Evolutionary conservation across 192 early-diverging fungal species (phyloP), one percentile per base, ranked within the genome.

Genomic region (Coemansia sp.): DNA sequence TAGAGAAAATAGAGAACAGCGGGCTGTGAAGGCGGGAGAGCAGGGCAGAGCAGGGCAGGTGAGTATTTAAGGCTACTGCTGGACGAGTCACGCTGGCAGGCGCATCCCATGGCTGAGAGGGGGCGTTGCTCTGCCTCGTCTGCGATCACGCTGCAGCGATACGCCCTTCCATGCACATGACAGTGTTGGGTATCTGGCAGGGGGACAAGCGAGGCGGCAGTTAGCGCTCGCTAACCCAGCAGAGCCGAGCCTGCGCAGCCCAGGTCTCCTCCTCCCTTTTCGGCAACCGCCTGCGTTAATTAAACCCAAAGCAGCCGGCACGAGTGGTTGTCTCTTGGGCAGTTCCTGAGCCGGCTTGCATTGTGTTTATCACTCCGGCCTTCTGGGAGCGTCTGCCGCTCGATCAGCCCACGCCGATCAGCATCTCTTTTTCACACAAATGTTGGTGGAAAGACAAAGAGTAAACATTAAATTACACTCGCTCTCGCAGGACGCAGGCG

Each of bases 101-200:
- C 22, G 46, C 24, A 50, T 24, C 46, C 46, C 46, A 50, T 50
- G 46, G 46, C 46, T 27, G 26, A 14, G 46, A 46, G 43, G 43
- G 17, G 22, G 46, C 43, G 43, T 22, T 21, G 19, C 11, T 46
- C 19, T 46, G 43, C 19, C 43, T 46, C 19, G 43, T 46, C 43
- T 46, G 43, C 43, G 46, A 50, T 50, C 46, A 50, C 46, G 24
- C 24, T 26, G 24, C 46, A 50, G 46, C 24, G 46, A 50, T 50
- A 50, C 46, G 44, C 44, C 44, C 44, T 46, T 24, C 12, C 44
- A 50, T 12, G 46, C 46, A 29, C 46, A 50, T 50, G 46, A 50
- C 15, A 6, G 46, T 12, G n/a, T n/a, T n/a, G n/a, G 46, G 46
- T 22, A 24, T 14, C 11, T 50, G 46, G 26, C 46, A 24, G 46